Evolutionary conservation across 2,329 filamentous ascomycete species (phyloP).

Genomic region (Diaporthe longicolla): DNA sequence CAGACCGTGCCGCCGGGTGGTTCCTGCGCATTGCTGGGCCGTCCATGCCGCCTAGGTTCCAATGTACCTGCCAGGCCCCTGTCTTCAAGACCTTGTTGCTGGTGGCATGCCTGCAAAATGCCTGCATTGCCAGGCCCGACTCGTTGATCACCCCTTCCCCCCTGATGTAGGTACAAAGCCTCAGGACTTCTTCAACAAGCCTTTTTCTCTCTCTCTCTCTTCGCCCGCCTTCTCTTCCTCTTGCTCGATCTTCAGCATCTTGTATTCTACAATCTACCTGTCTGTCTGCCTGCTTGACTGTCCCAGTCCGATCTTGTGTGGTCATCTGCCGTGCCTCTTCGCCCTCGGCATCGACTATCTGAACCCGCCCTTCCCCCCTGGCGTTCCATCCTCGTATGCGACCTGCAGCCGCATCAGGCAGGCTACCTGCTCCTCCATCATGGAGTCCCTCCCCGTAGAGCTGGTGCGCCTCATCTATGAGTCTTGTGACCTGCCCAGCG

Average conservation of each 20-base stretch:
- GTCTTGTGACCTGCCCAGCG: conserved; percentile 56
- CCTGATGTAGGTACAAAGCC: conserved; percentile 42
- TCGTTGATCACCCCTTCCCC: conserved; percentile 30
- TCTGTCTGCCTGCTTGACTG: background rate
- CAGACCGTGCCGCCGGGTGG: conserved; percentile 10
- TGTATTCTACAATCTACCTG: conserved; percentile 23
- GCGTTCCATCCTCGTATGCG: conserved; percentile 32
- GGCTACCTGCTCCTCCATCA: conserved; percentile 40
- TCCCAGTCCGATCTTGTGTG: conserved; percentile 8
- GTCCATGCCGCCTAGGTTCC: conserved; percentile 8
- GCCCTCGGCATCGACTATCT: conserved; percentile 29
- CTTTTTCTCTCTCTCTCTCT: background rate
- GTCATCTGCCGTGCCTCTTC: conserved; percentile 18
- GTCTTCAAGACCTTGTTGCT: conserved; percentile 13
- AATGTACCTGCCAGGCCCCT: conserved; percentile 32
- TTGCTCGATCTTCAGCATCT: conserved; percentile 28
- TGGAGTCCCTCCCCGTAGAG: conserved; percentile 54
- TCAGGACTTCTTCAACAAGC: conserved; percentile 31
- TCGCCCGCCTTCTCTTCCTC: conserved; percentile 30
- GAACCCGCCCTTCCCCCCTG: background rate
- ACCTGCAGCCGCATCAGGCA: conserved; percentile 42
- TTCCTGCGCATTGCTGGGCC: conserved; percentile 26
- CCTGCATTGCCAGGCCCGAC: conserved; percentile 32
- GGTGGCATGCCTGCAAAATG: conserved; percentile 19
- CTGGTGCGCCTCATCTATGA: conserved; percentile 59